A percentile compares a stretch with the other conserved stretches of the same genome.
Conservation (phyloP, 805 yeast species). For the Teunomyces barrocoloradensis region DNA sequence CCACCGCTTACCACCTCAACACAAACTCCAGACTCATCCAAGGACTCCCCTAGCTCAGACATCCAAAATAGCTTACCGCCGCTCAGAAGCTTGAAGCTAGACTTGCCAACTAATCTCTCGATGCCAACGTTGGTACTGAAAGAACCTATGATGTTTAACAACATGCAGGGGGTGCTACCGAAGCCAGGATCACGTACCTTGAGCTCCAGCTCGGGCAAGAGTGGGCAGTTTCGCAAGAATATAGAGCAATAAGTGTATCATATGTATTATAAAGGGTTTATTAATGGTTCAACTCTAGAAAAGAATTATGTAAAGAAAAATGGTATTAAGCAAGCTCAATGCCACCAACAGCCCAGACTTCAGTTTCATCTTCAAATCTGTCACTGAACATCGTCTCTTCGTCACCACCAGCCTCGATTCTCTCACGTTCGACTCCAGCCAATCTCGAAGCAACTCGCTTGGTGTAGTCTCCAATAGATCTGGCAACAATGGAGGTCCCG, state of each 20-base stretch:
- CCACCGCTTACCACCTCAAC: conserved; percentile 4
- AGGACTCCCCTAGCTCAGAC: conserved; percentile 9
- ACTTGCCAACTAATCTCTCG: conserved; percentile 44
- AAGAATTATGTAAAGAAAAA: too few species aligned
- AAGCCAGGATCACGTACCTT: conserved; percentile 9
- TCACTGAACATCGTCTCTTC: conserved; percentile 82
- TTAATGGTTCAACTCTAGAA: background rate
- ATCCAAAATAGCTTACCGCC: conserved; percentile 40
- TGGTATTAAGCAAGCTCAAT: conserved; percentile 39
- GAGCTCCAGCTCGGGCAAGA: conserved; percentile 18
- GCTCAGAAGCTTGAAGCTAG: conserved; percentile 48
- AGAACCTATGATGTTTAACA: conserved; percentile 8
- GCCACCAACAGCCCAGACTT: conserved; percentile 86
- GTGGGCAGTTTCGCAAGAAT: conserved; percentile 17
- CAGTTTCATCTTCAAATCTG: conserved; percentile 79
- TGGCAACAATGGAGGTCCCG: conserved; percentile 50
- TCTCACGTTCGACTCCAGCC: conserved; percentile 83
- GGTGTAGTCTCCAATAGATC: conserved; percentile 86
- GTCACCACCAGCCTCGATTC: conserved; percentile 88
- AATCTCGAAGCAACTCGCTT: conserved; percentile 86
- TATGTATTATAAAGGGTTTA: conserved; percentile 2
- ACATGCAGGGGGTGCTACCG: background rate
- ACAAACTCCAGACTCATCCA: conserved; percentile 9
- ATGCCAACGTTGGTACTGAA: conserved; percentile 16
- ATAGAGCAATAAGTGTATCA: conserved; percentile 11